Conservation (phyloP, 148 eudicot genomes). For the Rhododendron mucronatum region DNA sequence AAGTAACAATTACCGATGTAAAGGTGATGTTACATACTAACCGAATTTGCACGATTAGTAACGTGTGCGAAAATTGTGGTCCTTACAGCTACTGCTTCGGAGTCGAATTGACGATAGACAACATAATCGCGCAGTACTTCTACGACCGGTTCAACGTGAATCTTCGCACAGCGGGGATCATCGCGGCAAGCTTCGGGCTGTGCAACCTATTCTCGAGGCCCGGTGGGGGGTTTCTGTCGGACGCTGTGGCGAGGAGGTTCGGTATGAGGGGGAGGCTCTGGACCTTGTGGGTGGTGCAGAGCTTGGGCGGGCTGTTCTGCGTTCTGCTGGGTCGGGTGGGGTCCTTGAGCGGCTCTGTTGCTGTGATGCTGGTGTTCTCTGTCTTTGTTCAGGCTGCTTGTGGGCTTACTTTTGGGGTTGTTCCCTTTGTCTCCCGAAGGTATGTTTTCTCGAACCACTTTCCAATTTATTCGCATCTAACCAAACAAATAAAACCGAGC, state of each 20-base stretch:
- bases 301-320: slow-evolving; percentile 53
- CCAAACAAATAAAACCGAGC: too few species aligned
- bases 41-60: neutral
- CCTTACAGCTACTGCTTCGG: slow-evolving; percentile 78
- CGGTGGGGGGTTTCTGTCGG: slow-evolving; percentile 66
- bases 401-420: slow-evolving; percentile 56
- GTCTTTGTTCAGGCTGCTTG: slow-evolving; percentile 78
- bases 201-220: slow-evolving; percentile 71
- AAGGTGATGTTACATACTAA: too few species aligned
- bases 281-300: slow-evolving; percentile 65
- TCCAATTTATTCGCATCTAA: too few species aligned
- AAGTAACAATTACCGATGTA: neutral
- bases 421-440: too few species aligned
- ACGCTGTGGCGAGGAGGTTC: slow-evolving; percentile 42
- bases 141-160: slow-evolving; percentile 56
- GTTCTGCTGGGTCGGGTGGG: slow-evolving; percentile 45
- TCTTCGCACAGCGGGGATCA: slow-evolving; percentile 60
- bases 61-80: neutral
- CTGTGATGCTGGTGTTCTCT: slow-evolving; percentile 69
- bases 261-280: slow-evolving; percentile 87
- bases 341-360: slow-evolving; percentile 44
- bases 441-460: too few species aligned
- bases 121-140: slow-evolving; percentile 76
- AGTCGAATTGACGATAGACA: slow-evolving; percentile 72
- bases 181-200: slow-evolving; percentile 77